Evolutionary conservation across 371 early-diverging fungal species (phyloP).

Genomic region (Mortierella sp.): DNA sequence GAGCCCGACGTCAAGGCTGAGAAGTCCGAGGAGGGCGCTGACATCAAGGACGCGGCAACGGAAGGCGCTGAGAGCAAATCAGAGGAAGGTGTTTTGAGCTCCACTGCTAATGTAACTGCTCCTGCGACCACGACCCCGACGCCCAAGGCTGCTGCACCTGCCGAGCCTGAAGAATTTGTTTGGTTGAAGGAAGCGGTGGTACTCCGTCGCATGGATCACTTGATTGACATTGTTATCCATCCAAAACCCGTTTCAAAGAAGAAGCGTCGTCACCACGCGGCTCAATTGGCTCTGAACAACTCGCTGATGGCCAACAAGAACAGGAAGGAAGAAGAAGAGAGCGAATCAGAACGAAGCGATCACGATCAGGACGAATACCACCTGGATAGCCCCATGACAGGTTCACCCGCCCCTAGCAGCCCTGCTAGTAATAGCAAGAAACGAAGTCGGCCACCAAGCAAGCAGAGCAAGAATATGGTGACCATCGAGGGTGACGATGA

Average conservation of each 20-base stretch:
- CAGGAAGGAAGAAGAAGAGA: constrained; percentile 17
- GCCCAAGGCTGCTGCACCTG: constrained; percentile 9
- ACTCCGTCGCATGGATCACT: constrained; percentile 66
- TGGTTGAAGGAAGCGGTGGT: constrained; percentile 74
- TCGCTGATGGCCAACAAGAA: constrained; percentile 35
- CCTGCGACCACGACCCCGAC: constrained; percentile 11
- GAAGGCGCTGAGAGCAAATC: constrained; percentile 10
- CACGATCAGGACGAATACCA: constrained; percentile 23
- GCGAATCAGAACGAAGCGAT: constrained; percentile 35
- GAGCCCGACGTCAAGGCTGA: constrained; percentile 4
- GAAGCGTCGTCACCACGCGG: constrained; percentile 43
- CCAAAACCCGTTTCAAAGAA: constrained; percentile 64
- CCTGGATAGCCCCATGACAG: constrained; percentile 8
- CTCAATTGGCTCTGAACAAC: constrained; percentile 44
- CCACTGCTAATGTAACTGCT: not conserved
- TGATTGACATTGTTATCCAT: constrained; percentile 65
- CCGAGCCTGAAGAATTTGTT: constrained; percentile 59
- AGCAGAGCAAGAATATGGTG: constrained; percentile 20
- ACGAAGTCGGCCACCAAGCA: constrained; percentile 26
- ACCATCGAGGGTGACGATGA: constrained; percentile 22
- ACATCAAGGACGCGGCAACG: not conserved
- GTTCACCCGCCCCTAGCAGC: constrained; percentile 23
- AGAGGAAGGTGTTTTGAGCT: constrained; percentile 4
- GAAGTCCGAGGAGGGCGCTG: not conserved
- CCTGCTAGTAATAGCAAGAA: constrained; percentile 35